Percentiles rank a stretch among this genome's conserved stretches.
phyloP scores from a whole-genome alignment of 495 filamentous ascomycete genomes.

The Penicillium chermesinum region DNA sequence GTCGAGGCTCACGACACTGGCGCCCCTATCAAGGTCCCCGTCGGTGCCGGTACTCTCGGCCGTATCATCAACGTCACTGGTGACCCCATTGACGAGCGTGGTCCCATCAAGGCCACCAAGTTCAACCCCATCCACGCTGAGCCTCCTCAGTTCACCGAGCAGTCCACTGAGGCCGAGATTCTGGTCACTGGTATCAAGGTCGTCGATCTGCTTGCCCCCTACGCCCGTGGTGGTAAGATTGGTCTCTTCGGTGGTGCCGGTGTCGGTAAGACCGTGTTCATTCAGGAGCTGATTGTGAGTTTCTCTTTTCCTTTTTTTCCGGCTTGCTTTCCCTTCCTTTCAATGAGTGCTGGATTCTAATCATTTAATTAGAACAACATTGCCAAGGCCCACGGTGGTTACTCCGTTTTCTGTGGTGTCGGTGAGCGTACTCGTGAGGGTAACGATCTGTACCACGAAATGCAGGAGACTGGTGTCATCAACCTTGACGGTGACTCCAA shows the following conservation, averaged over 20 bases:
- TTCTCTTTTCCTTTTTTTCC: no score
- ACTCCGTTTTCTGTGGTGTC: slow-evolving; percentile 99
- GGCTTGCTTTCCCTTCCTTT: no score
- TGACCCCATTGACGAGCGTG: slow-evolving; percentile 99
- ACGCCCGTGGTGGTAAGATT: slow-evolving; percentile 99
- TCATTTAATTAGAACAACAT: slow-evolving; percentile 80
- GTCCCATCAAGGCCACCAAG: slow-evolving; percentile 90
- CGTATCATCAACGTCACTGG: slow-evolving; percentile 99
- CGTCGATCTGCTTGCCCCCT: slow-evolving; percentile 95
- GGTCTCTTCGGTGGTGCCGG: slow-evolving; percentile 99
- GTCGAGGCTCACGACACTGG: slow-evolving; percentile 80
- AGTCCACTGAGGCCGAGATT: slow-evolving; percentile 93
- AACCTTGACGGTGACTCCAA: slow-evolving; percentile 98
- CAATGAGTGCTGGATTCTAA: slow-evolving; percentile 2
- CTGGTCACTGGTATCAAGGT: slow-evolving; percentile 99
- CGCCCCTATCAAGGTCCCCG: slow-evolving; percentile 92
- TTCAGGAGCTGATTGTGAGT: slow-evolving; percentile 94
- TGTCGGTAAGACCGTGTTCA: slow-evolving; percentile 99
- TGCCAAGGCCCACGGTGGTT: slow-evolving; percentile 99
- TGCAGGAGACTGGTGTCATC: slow-evolving; percentile 99
- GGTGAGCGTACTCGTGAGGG: slow-evolving; percentile 99
- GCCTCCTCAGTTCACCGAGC: slow-evolving; percentile 82
- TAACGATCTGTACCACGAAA: slow-evolving; percentile 99
- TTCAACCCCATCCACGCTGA: slow-evolving; percentile 89
- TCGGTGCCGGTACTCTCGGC: slow-evolving; percentile 89